Percentiles rank a stretch among this genome's conserved stretches.
phyloP scores from a whole-genome alignment of 1,139 yeast genomes.

The Hyphopichia burtonii region DNA sequence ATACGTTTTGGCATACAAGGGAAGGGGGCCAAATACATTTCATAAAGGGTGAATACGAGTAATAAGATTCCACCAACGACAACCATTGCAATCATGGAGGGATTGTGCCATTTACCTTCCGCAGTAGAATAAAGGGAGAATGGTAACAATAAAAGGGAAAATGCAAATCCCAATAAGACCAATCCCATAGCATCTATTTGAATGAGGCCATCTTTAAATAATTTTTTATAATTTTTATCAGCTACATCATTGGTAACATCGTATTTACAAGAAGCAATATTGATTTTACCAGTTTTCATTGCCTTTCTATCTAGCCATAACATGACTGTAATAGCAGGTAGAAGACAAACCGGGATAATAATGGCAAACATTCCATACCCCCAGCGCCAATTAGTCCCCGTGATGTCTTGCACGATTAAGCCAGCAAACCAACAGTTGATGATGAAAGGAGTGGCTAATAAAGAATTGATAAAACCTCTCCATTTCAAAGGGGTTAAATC shows the following conservation, averaged over 20 bases:
- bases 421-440: constrained; percentile 34
- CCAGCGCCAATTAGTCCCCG: constrained; percentile 32
- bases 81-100: constrained; percentile 38
- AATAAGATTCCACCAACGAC: constrained; percentile 31
- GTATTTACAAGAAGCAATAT: constrained; percentile 5
- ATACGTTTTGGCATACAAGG: constrained; percentile 34
- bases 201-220: constrained; percentile 14
- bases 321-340: constrained; percentile 27
- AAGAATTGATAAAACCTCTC: constrained; percentile 25
- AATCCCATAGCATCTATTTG: constrained; percentile 30
- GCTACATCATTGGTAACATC: constrained; percentile 1
- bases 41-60: constrained; percentile 22
- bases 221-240: not conserved
- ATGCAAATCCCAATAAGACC: constrained; percentile 26
- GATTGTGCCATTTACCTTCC: constrained; percentile 27
- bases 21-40: constrained; percentile 24
- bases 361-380: constrained; percentile 39
- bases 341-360: constrained; percentile 27
- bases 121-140: constrained; percentile 27
- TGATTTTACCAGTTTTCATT: constrained; percentile 11
- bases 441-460: constrained; percentile 26
- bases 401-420: constrained; percentile 24
- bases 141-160: constrained; percentile 26
- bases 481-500: constrained; percentile 33
- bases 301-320: constrained; percentile 24